Evolutionary conservation across 1,284 basidiomycete genomes (phyloP), one percentile per base, ranked within the genome.

Genomic region (Flammula alnicola): DNA sequence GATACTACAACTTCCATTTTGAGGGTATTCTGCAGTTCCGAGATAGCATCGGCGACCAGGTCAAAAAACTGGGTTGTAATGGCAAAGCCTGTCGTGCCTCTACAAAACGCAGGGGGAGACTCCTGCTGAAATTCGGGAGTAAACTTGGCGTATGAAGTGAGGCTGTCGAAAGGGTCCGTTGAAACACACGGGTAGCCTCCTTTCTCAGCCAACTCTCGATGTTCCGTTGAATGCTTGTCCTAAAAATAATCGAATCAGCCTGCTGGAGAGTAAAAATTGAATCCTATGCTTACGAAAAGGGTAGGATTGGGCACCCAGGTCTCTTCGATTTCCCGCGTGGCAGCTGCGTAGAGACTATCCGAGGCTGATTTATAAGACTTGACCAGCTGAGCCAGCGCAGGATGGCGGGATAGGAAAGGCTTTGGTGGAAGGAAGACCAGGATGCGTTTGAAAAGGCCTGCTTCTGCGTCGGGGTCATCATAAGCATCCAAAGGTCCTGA

Each of bases 281-380:
- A n/a, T n/a, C n/a, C n/a, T 4, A 38, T 12, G 46, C 59, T 17
- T 26, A 61, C 59, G 33, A 61, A 61, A 17, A 61, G 39, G 5
- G 59, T 61, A 8, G 59, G 50, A 42, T 61, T 61, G 12, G 55
- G 54, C 10, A 46, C 19, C 56, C 59, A 61, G 5, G 46, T 52
- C 16, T 49, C 33, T 31, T 50, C 40, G 8, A 61, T 46, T 29
- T 61, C 59, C 12, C 33, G 11, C 33, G 14, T 16, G 6, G 46
- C 46, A 3, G 44, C 47, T 5, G 22, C 35, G 17, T 40, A 54
- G 11, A 49, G 23, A 5, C 26, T 42, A 14, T 51, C 44, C 17
- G 46, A 44, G 6, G 39, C 39, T 4, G 31, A 26, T 19, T 35
- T 37, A 26, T 50, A 51, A 5, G 48, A 41, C 29, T 47, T 50